These are phyloP conservation scores for Hirschfeldia incana DNA, from an alignment of 345 rosid genomes.

Conservation along the genomic window DNA sequence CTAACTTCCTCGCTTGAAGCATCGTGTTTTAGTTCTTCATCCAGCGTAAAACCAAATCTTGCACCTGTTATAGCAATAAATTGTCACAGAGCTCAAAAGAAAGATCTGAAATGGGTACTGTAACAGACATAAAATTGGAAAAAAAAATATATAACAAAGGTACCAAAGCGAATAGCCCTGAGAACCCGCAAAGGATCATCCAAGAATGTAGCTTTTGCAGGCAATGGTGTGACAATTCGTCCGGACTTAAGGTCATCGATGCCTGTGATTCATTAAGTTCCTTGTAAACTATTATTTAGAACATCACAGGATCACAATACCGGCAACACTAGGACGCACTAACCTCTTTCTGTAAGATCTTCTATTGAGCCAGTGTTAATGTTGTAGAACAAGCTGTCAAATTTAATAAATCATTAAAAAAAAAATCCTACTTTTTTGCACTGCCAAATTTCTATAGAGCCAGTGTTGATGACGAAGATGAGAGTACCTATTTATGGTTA, in stretches of 20 bases:
- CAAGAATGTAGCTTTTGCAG: constrained; percentile 78
- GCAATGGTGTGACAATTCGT: constrained; percentile 82
- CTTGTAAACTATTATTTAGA: background rate
- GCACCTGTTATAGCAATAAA: background rate
- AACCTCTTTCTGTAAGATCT: constrained; percentile 91
- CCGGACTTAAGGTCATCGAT: constrained; percentile 77
- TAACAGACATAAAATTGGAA: background rate
- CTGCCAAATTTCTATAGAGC: constrained; percentile 49
- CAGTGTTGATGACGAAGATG: constrained; percentile 61
- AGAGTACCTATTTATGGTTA: constrained; percentile 83
- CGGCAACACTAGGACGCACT: constrained; percentile 13
- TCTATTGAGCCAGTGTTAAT: constrained; percentile 69
- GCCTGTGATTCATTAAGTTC: constrained; percentile 45
- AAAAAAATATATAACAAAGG: background rate
- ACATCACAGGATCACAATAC: constrained; percentile 2
- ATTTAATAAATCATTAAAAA: background rate
- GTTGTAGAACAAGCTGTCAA: constrained; percentile 74
- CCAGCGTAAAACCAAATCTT: constrained; percentile 34
- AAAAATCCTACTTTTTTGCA: no score
- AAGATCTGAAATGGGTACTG: background rate
- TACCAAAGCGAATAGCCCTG: constrained; percentile 75
- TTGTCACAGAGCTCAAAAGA: background rate
- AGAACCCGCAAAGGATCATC: constrained; percentile 97
- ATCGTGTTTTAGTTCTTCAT: constrained; percentile 73
- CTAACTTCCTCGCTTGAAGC: constrained; percentile 76